Evolutionary conservation across 2,329 filamentous ascomycete genomes (phyloP), one percentile per base, ranked within the genome.

Genomic region (Colletotrichum sp.): DNA sequence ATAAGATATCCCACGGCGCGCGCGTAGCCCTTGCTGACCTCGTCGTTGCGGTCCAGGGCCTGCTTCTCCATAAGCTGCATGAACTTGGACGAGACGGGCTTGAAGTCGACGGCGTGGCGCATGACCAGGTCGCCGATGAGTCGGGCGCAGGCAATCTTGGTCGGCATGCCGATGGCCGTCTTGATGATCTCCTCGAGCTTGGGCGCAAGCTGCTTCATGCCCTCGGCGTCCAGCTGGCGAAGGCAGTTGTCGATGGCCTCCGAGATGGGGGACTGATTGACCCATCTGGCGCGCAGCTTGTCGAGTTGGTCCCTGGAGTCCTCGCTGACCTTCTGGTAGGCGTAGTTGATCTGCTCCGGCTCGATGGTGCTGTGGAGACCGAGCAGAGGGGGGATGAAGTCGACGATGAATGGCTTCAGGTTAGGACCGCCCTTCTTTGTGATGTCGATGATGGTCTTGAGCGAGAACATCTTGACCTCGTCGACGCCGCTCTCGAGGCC

Each of bases 241-340:
- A 99, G 90, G 80, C 95, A 95, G 77, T 96, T 92, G 79, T 98
- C 95, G 71, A 98, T 95, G 2, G 96, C 96, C 83, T 98, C 96
- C 80, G 96, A 97, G 78, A 99, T 92, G 0, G 97, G 96, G 18
- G 95, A 98, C 68, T 92, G 92, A 32, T 95, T 94, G 34, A 98
- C 95, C 82, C 93, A 94, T 52, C 91, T 93, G 16, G 97, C 92
- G 71, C 97, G 91, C 83, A 96, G 90, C 81, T 95, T 96, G 83
- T 99, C 97, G 71, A 99, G 95, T 80, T 96, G 93, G 78, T 98
- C 95, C 62, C 95, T 93, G 1, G 94, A 97, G 32, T 97, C 90
- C 65, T 97, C 96, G 77, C 96, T 93, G 0, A 95, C 95, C 79
- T 97, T 95, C 76, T 98, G 92, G 84, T 98, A 97, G 68, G 98